Evolutionary conservation across 2,329 filamentous ascomycete genomes (phyloP), one percentile per base, ranked within the genome.

Genomic region (Exophiala dermatitidis): DNA sequence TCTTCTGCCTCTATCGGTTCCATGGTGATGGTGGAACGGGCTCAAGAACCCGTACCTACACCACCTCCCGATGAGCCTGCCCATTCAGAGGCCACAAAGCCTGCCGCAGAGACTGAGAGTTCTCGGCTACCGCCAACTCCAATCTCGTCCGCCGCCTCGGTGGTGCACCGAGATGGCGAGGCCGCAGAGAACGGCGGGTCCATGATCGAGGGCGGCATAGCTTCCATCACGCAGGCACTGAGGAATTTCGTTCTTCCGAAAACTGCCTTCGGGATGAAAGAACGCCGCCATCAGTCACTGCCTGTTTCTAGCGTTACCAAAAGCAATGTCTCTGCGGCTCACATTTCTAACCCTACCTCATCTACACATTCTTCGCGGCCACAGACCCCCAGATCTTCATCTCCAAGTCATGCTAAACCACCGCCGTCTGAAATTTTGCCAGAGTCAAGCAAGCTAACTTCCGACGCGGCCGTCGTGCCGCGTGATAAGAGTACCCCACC

Each of bases 401-500:
- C 69, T 62, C 70, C 71, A 66, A 65, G 52, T 60, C 67, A 68
- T 65, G 69, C 71, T 64, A 71, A 70, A 58, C 67, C 63, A 63
- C 64, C 64, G 59, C 59, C 68, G 61, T 72, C 71, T 58, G 65
- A 68, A 60, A 71, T 68, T 67, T 70, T 70, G 66, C 68, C 71
- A 64, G 72, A 74, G 52, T 65, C 71, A 62, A 66, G 64, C 65
- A 72, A 85, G 87, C 90, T 96, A 89, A 96, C 90, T 82, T 79
- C 83, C 79, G 81, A 82, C 78, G 77, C 77, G 72, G 76, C 76
- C 72, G 76, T 72, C 71, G 72, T 69, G 70, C 69, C 73, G 66
- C 71, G 69, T 72, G 69, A 82, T 77, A 95, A 96, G 90, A 95
- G 89, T 77, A 93, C 88, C 64, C 87, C 89, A 63, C 84, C 90